Base-by-base conservation (phyloP, 768 basidiomycete genomes). In the Boletus speciosus region DNA sequence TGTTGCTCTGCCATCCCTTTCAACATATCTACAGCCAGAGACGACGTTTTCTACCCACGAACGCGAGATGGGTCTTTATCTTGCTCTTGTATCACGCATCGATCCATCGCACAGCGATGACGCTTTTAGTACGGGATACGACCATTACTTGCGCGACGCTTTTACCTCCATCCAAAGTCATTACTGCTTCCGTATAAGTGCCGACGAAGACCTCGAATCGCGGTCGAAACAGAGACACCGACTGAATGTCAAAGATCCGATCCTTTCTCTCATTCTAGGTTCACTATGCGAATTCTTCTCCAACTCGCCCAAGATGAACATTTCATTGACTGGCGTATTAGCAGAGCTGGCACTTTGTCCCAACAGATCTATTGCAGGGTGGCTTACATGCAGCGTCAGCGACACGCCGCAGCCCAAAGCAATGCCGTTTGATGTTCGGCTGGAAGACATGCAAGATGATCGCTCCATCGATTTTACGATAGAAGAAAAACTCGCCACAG, bases 331-430 rank as follows among this genome's bases (percentile, higher is more conserved):
- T 4, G 90, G 90, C 21, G 82, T 86, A 5, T 72, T 97, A 34
- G 84, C 90, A 4, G 81, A 84, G 11, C 73, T 98, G 16, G 91
- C 92, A 0, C 74, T 85, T n/a, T 90, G 93, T 64, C 91, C 95
- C 4, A 79, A 90, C 65, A 81, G 94, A 7, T 91, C 90, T 2
- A 75, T 97, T 25, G 83, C 86, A 0, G 93, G 94, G 1, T 98
- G 94, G 94, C 67, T 97, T 43, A 86, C 91, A 1, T 90, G 90
- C 64, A 78, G 77, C 12, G 56, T 73, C 5, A 76, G 71, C 49
- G 81, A 86, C 11, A 58, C 64, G 15, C 57, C 61, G 8, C 66
- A 57, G 23, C 35, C 48, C 51, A 58, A 44, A 25, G 29, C 21
- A 14, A 25, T 10, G 43, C 57, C 39, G 21, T 58, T 64, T 42